A percentile compares a stretch with the other conserved stretches of the same genome.
These are phyloP conservation scores for Psilocybe azurescens DNA, from an alignment of 768 basidiomycete species.

Conservation along the genomic window DNA sequence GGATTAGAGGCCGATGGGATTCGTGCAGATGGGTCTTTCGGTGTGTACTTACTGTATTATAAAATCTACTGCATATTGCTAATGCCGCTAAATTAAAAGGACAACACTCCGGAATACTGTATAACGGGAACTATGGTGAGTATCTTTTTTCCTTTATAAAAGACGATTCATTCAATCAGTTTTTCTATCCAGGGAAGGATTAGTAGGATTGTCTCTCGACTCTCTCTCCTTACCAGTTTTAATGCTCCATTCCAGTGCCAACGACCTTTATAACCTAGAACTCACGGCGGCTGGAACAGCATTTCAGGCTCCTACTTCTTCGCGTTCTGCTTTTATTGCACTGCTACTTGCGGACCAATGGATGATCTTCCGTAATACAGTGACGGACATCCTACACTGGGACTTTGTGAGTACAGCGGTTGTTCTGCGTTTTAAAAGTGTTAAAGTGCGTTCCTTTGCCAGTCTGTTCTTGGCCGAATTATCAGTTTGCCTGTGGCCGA, in stretches of 20 bases:
- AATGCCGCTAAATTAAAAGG: conserved; percentile 25
- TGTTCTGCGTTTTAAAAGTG: too few relatives aligned
- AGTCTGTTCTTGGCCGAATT: conserved; percentile 68
- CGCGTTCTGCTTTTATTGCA: conserved; percentile 53
- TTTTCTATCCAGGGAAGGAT: conserved; percentile 39
- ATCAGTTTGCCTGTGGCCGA: conserved; percentile 64
- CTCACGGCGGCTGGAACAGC: conserved; percentile 63
- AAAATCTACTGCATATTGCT: background rate
- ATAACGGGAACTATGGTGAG: conserved; percentile 71
- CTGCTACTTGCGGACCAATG: conserved; percentile 62
- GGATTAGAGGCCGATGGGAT: conserved; percentile 62
- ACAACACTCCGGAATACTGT: conserved; percentile 64
- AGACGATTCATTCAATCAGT: background rate
- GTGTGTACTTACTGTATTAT: conserved; percentile 22
- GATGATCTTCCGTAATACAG: conserved; percentile 70
- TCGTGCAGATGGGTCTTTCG: conserved; percentile 51
- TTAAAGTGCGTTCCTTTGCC: conserved; percentile 7
- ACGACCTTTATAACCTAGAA: conserved; percentile 65
- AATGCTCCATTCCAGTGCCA: conserved; percentile 41
- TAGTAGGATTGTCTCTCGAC: conserved; percentile 32
- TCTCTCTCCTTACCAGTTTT: background rate
- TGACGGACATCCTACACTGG: conserved; percentile 65
- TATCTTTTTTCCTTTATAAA: background rate
- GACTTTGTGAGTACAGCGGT: conserved; percentile 57
- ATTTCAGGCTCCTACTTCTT: conserved; percentile 47